Evolutionary conservation across 495 filamentous ascomycete genomes (phyloP), one percentile per base, ranked within the genome.

Genomic region (Amphirosellinia nigrospora): DNA sequence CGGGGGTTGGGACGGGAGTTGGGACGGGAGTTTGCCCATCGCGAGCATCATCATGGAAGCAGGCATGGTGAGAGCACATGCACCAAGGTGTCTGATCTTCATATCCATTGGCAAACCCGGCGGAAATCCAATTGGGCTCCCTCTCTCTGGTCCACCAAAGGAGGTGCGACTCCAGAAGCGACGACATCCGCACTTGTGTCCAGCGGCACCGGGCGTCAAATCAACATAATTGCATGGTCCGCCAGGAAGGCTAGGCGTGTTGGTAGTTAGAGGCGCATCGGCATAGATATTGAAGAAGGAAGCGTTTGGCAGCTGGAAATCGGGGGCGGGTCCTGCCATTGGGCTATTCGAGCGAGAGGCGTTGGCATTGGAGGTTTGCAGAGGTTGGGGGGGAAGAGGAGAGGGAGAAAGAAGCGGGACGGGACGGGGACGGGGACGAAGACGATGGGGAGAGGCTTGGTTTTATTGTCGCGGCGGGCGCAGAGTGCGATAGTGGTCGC

Each of bases 61-160:
- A 92, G 39, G 90, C 90, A 83, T 92, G 90, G 76, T 92, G 90
- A 16, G 85, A 86, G 73, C 90, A 92, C 80, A 90, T 87, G 82
- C 90, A 92, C 78, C 86, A 85, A 53, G 82, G 82, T n/a, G 74
- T 79, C 43, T 82, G 75, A 28, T 80, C 79, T 5, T 71, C 73
- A 71, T 72, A 72, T 71, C 69, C 71, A 73, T 67, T 73, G 66
- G 68, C 65, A 72, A 67, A 75, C 66, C 70, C 77, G 70, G 73
- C 60, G 74, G 64, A 70, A 46, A 66, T 74, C 77, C 69, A 63
- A 71, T 53, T 50, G 63, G 55, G 62, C 79, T 73, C 21, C 76
- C 70, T 72, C 70, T 60, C 46, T 64, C 52, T 38, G 72, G 56
- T 45, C 70, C 75, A 52, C 66, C 72, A 26, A 75, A 70, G 11